phyloP scores from a whole-genome alignment of 148 eudicot genomes.

The Vaccinium macrocarpon region DNA sequence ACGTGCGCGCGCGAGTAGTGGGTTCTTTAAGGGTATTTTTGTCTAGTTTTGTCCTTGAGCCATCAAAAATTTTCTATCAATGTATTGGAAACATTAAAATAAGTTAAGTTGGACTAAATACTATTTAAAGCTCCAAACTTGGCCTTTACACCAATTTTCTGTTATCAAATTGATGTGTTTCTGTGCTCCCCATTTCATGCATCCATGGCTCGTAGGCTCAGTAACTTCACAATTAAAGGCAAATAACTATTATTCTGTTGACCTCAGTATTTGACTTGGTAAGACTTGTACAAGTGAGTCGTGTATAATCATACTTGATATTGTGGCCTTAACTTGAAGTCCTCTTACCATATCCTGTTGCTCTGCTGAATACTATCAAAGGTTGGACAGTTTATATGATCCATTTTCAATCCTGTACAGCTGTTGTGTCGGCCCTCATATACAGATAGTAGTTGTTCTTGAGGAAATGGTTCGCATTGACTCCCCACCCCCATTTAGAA shows the following conservation, averaged over 20 bases:
- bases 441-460: background rate
- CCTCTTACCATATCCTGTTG: background rate
- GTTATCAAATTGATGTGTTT: background rate
- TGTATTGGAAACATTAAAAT: too few relatives aligned
- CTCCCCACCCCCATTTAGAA: background rate
- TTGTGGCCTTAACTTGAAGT: background rate
- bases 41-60: too few relatives aligned
- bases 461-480: background rate
- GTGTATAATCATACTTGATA: background rate
- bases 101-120: too few relatives aligned
- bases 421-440: background rate
- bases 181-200: background rate
- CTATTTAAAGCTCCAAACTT: too few relatives aligned
- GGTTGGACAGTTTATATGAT: background rate
- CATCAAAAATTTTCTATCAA: too few relatives aligned
- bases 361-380: background rate
- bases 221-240: background rate
- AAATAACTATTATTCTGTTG: background rate
- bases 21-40: too few relatives aligned
- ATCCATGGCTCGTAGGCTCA: background rate
- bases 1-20: too few relatives aligned
- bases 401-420: background rate
- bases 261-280: background rate
- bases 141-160: too few relatives aligned
- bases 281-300: background rate